Percentiles rank a stretch among this genome's conserved stretches.
Conservation (phyloP, 768 basidiomycete genomes). For the Astraeus odoratus region DNA sequence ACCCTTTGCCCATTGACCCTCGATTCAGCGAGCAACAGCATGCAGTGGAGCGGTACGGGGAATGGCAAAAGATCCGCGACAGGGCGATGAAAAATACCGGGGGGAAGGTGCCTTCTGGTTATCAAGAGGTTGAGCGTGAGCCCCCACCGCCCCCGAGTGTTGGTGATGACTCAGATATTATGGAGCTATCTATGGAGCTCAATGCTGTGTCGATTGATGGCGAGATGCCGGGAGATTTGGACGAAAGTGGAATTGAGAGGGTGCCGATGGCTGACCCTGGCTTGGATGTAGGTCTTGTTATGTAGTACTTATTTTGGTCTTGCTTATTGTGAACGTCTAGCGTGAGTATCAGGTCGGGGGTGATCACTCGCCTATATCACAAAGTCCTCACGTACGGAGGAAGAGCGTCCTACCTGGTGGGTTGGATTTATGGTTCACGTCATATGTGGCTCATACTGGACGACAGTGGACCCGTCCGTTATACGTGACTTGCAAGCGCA, state of each 20-base stretch:
- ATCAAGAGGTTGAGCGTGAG: slow-evolving; percentile 58
- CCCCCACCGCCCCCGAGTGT: slow-evolving; percentile 74
- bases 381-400: slow-evolving; percentile 80
- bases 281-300: slow-evolving; percentile 56
- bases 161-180: slow-evolving; percentile 78
- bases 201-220: slow-evolving; percentile 75
- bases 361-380: slow-evolving; percentile 50
- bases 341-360: slow-evolving; percentile 58
- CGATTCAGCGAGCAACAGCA: slow-evolving; percentile 77
- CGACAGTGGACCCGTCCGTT: slow-evolving; percentile 78
- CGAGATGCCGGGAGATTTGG: slow-evolving; percentile 56
- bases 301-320: slow-evolving; percentile 10
- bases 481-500: slow-evolving; percentile 84
- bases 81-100: slow-evolving; percentile 65
- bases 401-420: slow-evolving; percentile 92
- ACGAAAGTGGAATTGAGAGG: slow-evolving; percentile 77
- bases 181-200: slow-evolving; percentile 86
- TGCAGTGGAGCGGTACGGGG: slow-evolving; percentile 76
- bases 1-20: slow-evolving; percentile 2
- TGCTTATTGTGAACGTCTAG: slow-evolving; percentile 31
- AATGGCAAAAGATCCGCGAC: slow-evolving; percentile 84
- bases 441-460: slow-evolving; percentile 13
- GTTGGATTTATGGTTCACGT: slow-evolving; percentile 5
- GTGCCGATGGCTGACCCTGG: slow-evolving; percentile 93
- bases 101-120: slow-evolving; percentile 65